Evolutionary conservation across 106 monocot genomes (phyloP), one percentile per base, ranked within the genome.

Genomic region (Dactylorhiza incarnata): DNA sequence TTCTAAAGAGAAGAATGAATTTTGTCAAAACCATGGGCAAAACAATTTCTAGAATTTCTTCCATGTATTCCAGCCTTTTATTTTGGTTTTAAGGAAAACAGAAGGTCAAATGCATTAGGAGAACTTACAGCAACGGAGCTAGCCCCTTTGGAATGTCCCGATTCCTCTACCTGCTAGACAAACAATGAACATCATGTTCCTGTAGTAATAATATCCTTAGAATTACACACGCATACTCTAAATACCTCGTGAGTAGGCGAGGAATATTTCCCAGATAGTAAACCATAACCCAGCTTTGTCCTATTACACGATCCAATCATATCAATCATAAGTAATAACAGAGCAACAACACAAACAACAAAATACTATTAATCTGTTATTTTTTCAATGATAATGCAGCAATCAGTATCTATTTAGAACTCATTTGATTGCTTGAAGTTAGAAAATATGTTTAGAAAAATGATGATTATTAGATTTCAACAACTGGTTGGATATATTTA

Each of bases 191-290:
- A 74, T 17, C 50, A 81, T 48, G 15, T 46, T 45, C 25, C 48
- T 0, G 44, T 13, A 68, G 6, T 20, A 78, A 49, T 0, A 11
- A 15, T 19, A 46, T 10, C 67, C 67, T 67, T 67, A 12, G 3
- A 2, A 24, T 6, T 37, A 19, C 71, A 56, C 66, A 20, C 19
- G 19, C 49, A 73, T 46, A 3, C 45, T 73, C 69, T 14, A 72
- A 24, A 14, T 91, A 97, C 96, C 93, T 89, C 87, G 49, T 73
- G 49, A 63, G 68, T 71, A 50, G 88, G 81, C 62, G 61, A 16
- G 59, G 96, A 93, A 83, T 91, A 97, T 86, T 84, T 97, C 58
- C 96, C 96, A 66, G 96, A 97, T 29, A 97, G 79, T 89, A 97
- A 78, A 26, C 96, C 96, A 86, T 93, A 87, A 2, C 82, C 96